Percentiles rank a stretch among this genome's conserved stretches.
phyloP scores from a whole-genome alignment of 495 filamentous ascomycete species.

The Tuber umbilicatum region DNA sequence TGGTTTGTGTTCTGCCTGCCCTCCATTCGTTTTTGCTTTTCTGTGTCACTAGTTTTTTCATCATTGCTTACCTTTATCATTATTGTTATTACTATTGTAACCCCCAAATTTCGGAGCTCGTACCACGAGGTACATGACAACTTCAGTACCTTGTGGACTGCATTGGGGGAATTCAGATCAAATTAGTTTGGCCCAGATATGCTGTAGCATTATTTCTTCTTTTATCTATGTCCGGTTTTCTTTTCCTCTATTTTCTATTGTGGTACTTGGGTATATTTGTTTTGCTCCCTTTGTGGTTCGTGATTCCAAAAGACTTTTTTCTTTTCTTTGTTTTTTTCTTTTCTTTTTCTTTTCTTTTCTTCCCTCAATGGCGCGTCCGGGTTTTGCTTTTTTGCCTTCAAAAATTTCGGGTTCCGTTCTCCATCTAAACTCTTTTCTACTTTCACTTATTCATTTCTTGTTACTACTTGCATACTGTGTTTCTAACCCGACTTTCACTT shows the following conservation, averaged over 20 bases:
- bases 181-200: slow-evolving; percentile 30
- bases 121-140: neutral
- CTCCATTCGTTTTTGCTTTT: neutral
- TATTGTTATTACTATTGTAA: slow-evolving; percentile 4
- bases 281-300: slow-evolving; percentile 33
- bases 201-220: slow-evolving; percentile 21
- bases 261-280: slow-evolving; percentile 8
- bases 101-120: neutral
- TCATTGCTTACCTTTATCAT: neutral
- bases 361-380: slow-evolving; percentile 27
- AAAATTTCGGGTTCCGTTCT: slow-evolving; percentile 15
- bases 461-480: slow-evolving; percentile 12
- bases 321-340: slow-evolving; percentile 23
- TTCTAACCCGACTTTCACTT: neutral
- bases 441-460: slow-evolving; percentile 7
- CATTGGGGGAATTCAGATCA: slow-evolving; percentile 24
- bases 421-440: neutral
- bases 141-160: neutral
- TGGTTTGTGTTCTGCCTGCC: neutral
- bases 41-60: neutral
- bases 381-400: slow-evolving; percentile 26
- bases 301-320: slow-evolving; percentile 19
- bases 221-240: neutral
- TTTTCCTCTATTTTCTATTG: slow-evolving; percentile 20
- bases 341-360: slow-evolving; percentile 17